Percentiles rank a stretch among this genome's conserved stretches.
Conservation (phyloP, 257 asterid species). For the Nicotiana tomentosiformis region DNA sequence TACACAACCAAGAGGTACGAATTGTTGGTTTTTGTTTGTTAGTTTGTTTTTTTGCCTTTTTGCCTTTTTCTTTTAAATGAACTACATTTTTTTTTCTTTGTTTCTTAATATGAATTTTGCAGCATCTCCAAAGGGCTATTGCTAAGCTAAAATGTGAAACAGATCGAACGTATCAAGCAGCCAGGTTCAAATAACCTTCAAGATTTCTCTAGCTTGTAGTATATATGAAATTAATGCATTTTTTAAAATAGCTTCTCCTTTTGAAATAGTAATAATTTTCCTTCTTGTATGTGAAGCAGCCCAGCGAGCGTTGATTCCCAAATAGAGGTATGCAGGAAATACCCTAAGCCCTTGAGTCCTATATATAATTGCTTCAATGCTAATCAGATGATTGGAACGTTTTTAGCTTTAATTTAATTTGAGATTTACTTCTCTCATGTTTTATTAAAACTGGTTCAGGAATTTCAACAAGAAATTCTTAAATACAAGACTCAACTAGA, state of each 20-base stretch:
- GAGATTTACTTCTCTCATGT: background rate
- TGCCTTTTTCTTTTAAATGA: background rate
- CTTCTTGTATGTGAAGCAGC: slow-evolving; percentile 35
- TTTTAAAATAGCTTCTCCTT: background rate
- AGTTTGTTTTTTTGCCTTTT: background rate
- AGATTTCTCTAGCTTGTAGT: background rate
- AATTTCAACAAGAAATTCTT: slow-evolving; percentile 59
- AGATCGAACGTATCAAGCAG: slow-evolving; percentile 35
- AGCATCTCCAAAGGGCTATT: slow-evolving; percentile 70
- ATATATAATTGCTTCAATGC: background rate
- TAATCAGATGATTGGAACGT: too few relatives aligned
- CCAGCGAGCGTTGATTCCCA: slow-evolving; percentile 58
- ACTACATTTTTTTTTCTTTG: background rate
- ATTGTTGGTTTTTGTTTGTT: background rate
- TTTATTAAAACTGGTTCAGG: slow-evolving; percentile 30
- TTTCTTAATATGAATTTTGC: slow-evolving; percentile 9
- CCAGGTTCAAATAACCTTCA: slow-evolving; percentile 33
- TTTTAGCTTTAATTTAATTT: too few relatives aligned
- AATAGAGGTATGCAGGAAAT: slow-evolving; percentile 41
- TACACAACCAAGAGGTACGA: slow-evolving; percentile 85
- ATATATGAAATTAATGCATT: background rate
- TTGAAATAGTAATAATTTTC: background rate
- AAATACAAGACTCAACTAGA: slow-evolving; percentile 57
- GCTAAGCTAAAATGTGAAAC: slow-evolving; percentile 72
- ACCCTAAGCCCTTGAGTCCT: too few relatives aligned